phyloP scores from a whole-genome alignment of 306 rosid genomes.

The Sphenostylis stenocarpa region DNA sequence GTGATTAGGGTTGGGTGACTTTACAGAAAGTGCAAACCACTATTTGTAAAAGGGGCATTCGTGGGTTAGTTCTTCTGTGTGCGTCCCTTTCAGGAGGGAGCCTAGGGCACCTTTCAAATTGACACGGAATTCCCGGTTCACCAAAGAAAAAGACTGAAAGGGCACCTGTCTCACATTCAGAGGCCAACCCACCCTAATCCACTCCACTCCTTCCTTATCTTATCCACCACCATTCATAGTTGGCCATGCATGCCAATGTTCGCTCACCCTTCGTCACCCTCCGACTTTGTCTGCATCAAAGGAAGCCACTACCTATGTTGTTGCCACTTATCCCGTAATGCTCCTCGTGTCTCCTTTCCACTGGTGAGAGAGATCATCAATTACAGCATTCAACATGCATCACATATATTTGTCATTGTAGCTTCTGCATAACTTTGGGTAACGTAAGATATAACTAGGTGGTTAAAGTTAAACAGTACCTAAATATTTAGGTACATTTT shows the following conservation, averaged over 20 bases:
- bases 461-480: neutral
- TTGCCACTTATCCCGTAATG: constrained; percentile 44
- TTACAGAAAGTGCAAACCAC: no score
- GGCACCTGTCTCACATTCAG: constrained; percentile 31
- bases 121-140: no score
- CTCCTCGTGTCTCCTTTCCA: neutral
- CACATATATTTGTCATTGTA: neutral
- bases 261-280: neutral
- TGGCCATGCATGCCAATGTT: neutral
- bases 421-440: neutral
- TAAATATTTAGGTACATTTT: neutral
- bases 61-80: no score
- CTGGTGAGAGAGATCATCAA: neutral
- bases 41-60: no score
- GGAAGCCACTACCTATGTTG: constrained; percentile 54
- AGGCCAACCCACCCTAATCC: neutral
- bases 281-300: constrained; percentile 43
- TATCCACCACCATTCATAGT: no score
- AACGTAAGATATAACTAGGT: neutral
- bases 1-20: no score
- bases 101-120: no score
- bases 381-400: neutral
- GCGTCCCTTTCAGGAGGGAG: no score
- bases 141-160: neutral
- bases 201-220: no score